A percentile compares a stretch with the other conserved stretches of the same genome.
Conservation (phyloP, 2,329 filamentous ascomycete genomes). For the Chaetomium strumarium region DNA sequence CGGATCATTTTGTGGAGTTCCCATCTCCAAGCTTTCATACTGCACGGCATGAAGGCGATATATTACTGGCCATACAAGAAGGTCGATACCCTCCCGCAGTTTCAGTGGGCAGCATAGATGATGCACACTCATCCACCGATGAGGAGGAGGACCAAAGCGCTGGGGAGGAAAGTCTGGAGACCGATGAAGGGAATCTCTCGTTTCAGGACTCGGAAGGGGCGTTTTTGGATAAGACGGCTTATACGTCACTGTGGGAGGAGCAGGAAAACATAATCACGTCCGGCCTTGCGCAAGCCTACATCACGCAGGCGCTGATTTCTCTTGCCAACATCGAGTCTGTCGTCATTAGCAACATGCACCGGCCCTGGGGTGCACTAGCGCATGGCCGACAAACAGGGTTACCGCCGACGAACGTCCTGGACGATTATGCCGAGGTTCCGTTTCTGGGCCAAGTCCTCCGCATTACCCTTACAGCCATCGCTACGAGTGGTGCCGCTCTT, state of each 20-base stretch:
- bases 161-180: slow-evolving; percentile 1
- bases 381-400: slow-evolving; percentile 6
- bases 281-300: slow-evolving; percentile 7
- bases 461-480: slow-evolving; percentile 4
- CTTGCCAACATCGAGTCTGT: slow-evolving; percentile 5
- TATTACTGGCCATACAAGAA: slow-evolving; percentile 4
- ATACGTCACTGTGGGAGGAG: slow-evolving; percentile 7
- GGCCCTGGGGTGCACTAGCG: slow-evolving; percentile 8
- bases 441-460: slow-evolving; percentile 4
- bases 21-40: neutral
- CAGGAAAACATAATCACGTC: slow-evolving; percentile 7
- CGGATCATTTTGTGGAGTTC: slow-evolving; percentile 8
- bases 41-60: slow-evolving; percentile 3
- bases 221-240: slow-evolving; percentile 6
- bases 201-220: slow-evolving; percentile 4
- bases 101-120: slow-evolving; percentile 6
- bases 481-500: slow-evolving; percentile 5
- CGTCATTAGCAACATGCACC: slow-evolving; percentile 9
- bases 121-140: slow-evolving; percentile 2
- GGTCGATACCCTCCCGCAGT: slow-evolving; percentile 4
- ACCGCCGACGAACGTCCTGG: slow-evolving; percentile 5
- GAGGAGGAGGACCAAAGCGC: slow-evolving; percentile 2
- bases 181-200: slow-evolving; percentile 6
- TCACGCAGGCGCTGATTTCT: slow-evolving; percentile 8
- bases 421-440: slow-evolving; percentile 4